Conservation (phyloP, 768 basidiomycete genomes). For the Trametes coccinea region DNA sequence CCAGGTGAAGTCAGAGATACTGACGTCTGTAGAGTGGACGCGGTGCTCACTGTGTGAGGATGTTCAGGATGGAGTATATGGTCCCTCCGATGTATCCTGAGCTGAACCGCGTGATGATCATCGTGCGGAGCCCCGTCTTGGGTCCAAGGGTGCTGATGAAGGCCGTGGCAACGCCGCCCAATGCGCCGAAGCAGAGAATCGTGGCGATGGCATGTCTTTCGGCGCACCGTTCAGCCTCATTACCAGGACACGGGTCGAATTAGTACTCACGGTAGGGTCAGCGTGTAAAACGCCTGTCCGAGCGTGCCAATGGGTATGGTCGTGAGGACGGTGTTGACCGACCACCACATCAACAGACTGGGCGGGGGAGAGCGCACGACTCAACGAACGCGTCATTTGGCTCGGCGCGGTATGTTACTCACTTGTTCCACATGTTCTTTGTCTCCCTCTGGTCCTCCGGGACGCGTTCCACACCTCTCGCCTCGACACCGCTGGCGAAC, state of each 20-base stretch:
- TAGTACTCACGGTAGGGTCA: conserved; percentile 44
- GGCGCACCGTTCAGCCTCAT: background rate
- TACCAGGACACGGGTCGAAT: too few relatives aligned
- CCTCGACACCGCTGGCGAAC: conserved; percentile 52
- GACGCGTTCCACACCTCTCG: conserved; percentile 54
- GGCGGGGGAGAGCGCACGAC: background rate
- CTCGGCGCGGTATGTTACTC: conserved; percentile 22
- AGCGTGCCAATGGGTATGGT: conserved; percentile 54
- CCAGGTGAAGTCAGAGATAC: background rate
- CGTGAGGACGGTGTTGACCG: conserved; percentile 44
- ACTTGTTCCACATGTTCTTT: conserved; percentile 49
- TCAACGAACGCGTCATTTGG: background rate
- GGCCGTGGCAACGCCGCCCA: conserved; percentile 44
- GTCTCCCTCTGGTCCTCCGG: conserved; percentile 48
- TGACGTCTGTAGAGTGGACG: too few relatives aligned
- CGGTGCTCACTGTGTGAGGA: conserved; percentile 41
- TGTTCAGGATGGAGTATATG: conserved; percentile 54
- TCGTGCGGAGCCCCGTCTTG: conserved; percentile 52
- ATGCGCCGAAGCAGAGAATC: conserved; percentile 46
- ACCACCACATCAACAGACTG: conserved; percentile 52
- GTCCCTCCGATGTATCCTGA: conserved; percentile 50
- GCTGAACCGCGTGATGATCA: conserved; percentile 51
- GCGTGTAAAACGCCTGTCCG: conserved; percentile 47
- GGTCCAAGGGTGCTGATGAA: conserved; percentile 59
- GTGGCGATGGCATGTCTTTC: conserved; percentile 45